phyloP scores from a whole-genome alignment of 495 filamentous ascomycete species.

The Articulospora tetracladia region DNA sequence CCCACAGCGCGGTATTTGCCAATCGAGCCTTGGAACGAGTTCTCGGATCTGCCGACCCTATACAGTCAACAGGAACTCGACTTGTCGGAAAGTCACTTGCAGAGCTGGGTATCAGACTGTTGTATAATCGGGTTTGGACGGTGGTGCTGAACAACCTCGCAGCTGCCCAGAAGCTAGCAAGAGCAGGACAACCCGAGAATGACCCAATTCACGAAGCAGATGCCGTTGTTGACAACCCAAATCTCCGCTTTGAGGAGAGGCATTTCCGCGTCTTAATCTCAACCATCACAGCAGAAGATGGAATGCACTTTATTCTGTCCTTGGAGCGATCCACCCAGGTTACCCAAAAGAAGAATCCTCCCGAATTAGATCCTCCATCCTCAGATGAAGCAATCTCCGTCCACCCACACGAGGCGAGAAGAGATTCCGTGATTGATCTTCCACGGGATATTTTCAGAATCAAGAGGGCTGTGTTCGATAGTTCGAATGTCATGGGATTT shows the following conservation, averaged over 20 bases:
- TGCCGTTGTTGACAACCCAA: neutral
- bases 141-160: slow-evolving; percentile 2
- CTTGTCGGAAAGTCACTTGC: neutral
- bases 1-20: neutral
- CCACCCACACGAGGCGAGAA: neutral
- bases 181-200: neutral
- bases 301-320: slow-evolving; percentile 6
- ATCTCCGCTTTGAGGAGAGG: neutral
- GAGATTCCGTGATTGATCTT: neutral
- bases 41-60: slow-evolving; percentile 1
- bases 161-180: neutral
- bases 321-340: neutral
- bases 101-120: slow-evolving; percentile 6
- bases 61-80: neutral
- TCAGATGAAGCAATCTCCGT: neutral
- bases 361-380: neutral
- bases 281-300: slow-evolving; percentile 6
- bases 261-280: slow-evolving; percentile 11
- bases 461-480: slow-evolving; percentile 11
- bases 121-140: slow-evolving; percentile 1
- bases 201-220: slow-evolving; percentile 3
- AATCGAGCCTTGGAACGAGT: slow-evolving; percentile 11
- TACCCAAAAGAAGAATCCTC: neutral
- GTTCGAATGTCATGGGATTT: slow-evolving; percentile 3
- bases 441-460: slow-evolving; percentile 4